A percentile compares a stretch with the other conserved stretches of the same genome.
phyloP scores from a whole-genome alignment of 805 yeast species.

The Candida boleticola region DNA sequence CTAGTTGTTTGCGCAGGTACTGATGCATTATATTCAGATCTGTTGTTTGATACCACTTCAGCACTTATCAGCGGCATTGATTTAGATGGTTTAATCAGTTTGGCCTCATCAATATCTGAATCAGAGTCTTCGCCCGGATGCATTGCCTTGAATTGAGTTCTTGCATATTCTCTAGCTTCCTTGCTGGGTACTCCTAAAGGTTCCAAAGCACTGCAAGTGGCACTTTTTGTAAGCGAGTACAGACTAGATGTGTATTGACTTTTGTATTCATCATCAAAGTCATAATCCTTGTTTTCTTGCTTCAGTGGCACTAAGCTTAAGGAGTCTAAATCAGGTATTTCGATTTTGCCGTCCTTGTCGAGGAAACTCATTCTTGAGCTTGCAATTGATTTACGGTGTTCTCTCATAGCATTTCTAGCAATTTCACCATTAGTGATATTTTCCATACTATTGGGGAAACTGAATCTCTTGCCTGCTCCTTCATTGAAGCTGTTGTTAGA shows the following conservation, averaged over 20 bases:
- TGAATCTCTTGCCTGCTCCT: constrained; percentile 35
- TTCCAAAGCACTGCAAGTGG: constrained; percentile 16
- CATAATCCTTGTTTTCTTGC: not conserved
- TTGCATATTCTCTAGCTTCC: constrained; percentile 27
- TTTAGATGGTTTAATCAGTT: no score
- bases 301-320: not conserved
- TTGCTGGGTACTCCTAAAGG: constrained; percentile 37
- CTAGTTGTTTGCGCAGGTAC: no score
- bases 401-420: constrained; percentile 10
- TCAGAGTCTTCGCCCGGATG: constrained; percentile 26
- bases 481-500: constrained; percentile 24
- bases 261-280: not conserved
- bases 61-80: no score
- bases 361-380: constrained; percentile 8
- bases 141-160: constrained; percentile 23
- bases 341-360: constrained; percentile 32
- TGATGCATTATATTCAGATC: no score
- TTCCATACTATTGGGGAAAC: constrained; percentile 33
- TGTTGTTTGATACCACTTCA: no score
- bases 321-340: constrained; percentile 35
- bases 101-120: constrained; percentile 13
- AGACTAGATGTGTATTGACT: not conserved
- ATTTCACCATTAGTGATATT: constrained; percentile 33
- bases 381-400: constrained; percentile 1
- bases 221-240: not conserved